phyloP scores from a whole-genome alignment of 306 rosid genomes.

The Castanea crenata region DNA sequence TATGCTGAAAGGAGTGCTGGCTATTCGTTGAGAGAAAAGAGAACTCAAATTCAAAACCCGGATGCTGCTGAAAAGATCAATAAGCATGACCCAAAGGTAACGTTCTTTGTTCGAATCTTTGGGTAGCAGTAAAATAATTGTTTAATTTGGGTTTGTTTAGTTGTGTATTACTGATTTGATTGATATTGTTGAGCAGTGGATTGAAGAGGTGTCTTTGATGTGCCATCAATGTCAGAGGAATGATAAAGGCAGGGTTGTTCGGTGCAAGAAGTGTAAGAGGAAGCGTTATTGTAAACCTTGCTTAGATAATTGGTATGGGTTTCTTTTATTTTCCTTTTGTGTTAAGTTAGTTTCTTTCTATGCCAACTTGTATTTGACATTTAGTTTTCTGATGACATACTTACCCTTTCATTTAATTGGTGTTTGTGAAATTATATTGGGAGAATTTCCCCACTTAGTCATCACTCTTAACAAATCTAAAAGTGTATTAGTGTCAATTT shows the following conservation, averaged over 20 bases:
- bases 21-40: not conserved
- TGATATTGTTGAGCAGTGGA: slow-evolving; percentile 26
- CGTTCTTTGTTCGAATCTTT: not conserved
- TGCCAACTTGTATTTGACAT: no score
- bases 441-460: no score
- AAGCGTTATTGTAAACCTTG: slow-evolving; percentile 67
- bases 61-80: not conserved
- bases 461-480: no score
- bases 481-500: no score
- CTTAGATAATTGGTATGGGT: slow-evolving; percentile 46
- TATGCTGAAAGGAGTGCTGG: no score
- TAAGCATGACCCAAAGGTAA: not conserved
- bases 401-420: not conserved
- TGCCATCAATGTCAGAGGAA: slow-evolving; percentile 95
- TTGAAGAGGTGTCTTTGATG: slow-evolving; percentile 52
- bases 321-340: not conserved
- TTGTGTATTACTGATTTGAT: not conserved
- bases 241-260: slow-evolving; percentile 70
- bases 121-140: not conserved
- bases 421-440: not conserved
- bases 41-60: not conserved
- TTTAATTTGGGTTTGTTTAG: not conserved
- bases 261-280: slow-evolving; percentile 43
- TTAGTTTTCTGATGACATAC: no score
- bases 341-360: not conserved